These are phyloP conservation scores for Uronychia binucleata DNA, from an alignment of 73 alveolate species.

Conservation along the genomic window DNA sequence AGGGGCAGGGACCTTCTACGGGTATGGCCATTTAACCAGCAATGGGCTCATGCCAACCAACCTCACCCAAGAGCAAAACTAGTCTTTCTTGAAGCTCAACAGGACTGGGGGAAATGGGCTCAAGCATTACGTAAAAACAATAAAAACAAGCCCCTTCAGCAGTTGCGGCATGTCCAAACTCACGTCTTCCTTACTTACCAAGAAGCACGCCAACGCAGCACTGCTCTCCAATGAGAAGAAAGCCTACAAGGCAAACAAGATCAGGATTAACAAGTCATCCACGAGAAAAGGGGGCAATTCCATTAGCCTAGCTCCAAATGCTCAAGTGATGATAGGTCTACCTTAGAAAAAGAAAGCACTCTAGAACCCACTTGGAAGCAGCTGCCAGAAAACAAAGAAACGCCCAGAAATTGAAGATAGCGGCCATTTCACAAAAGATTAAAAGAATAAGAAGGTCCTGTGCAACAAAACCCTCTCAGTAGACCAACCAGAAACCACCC, in stretches of 20 bases:
- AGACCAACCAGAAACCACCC: neutral
- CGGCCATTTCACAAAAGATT: neutral
- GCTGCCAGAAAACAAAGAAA: neutral
- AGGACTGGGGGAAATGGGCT: neutral
- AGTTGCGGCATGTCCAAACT: neutral
- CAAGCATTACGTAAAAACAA: neutral
- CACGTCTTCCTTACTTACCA: neutral
- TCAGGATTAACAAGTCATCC: neutral
- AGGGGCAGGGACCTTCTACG: too few species aligned
- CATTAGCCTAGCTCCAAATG: neutral
- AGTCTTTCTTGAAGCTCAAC: too few species aligned
- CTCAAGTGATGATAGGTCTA: neutral
- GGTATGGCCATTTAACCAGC: too few species aligned
- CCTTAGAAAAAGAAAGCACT: neutral
- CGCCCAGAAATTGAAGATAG: too few species aligned
- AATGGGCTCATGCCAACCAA: neutral
- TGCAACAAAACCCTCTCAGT: neutral
- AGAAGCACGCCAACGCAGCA: neutral
- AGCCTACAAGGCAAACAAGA: neutral
- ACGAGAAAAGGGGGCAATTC: neutral
- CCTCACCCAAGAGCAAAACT: too few species aligned
- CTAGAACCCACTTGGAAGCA: neutral
- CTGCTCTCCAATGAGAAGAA: neutral
- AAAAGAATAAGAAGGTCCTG: neutral
- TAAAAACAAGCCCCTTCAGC: neutral